phyloP scores from a whole-genome alignment of 352 stramenopile species.

The Phytophthora podocarpi region DNA sequence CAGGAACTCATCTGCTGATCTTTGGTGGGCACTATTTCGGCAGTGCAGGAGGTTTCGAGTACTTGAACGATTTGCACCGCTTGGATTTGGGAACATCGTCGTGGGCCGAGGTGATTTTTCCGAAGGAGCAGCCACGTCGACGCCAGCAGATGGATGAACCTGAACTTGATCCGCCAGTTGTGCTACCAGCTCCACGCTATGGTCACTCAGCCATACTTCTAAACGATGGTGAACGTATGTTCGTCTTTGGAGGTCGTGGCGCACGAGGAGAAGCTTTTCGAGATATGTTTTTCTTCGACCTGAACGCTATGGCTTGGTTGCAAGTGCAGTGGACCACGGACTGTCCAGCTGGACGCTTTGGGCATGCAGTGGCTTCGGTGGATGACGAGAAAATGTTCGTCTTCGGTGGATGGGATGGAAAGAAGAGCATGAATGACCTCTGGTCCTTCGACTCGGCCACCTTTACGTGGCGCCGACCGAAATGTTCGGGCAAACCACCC shows the following conservation, averaged over 20 bases:
- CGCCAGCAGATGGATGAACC: conserved; percentile 23
- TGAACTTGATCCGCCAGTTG: conserved; percentile 33
- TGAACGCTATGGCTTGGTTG: conserved; percentile 82
- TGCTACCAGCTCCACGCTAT: conserved; percentile 80
- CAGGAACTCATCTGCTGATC: conserved; percentile 82
- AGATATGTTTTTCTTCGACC: conserved; percentile 91
- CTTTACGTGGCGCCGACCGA: conserved; percentile 79
- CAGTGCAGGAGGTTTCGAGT: conserved; percentile 82
- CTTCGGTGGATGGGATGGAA: conserved; percentile 89
- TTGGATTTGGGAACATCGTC: conserved; percentile 85
- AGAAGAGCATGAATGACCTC: conserved; percentile 75
- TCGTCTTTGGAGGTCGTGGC: conserved; percentile 77
- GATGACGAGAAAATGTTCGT: conserved; percentile 83
- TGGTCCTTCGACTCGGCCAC: conserved; percentile 73
- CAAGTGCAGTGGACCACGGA: conserved; percentile 88
- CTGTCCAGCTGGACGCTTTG: conserved; percentile 76
- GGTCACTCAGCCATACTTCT: conserved; percentile 87
- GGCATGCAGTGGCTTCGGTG: conserved; percentile 61
- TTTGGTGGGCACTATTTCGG: conserved; percentile 92
- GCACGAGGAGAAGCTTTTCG: conserved; percentile 57
- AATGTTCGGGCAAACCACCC: conserved; percentile 65
- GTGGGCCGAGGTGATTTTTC: conserved; percentile 72
- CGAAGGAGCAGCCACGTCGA: conserved; percentile 24
- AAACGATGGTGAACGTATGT: conserved; percentile 64
- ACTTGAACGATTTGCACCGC: conserved; percentile 91